Conservation (phyloP, 2,329 filamentous ascomycete species). For the Aspergillus vadensis region DNA sequence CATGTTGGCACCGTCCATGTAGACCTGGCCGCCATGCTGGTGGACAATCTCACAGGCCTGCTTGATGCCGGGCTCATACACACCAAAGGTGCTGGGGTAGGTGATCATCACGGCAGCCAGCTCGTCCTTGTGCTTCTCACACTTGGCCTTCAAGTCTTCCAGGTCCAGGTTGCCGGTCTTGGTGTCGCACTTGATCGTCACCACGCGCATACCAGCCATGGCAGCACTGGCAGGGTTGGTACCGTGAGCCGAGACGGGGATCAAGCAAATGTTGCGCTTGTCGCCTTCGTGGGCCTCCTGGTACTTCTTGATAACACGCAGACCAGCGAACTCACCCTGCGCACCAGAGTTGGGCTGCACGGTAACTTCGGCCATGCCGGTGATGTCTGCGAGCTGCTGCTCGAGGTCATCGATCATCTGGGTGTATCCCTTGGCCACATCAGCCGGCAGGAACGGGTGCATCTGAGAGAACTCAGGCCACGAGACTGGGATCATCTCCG, state of each 20-base stretch:
- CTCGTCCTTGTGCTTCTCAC: constrained; percentile 80
- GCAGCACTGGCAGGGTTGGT: constrained; percentile 94
- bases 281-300: constrained; percentile 66
- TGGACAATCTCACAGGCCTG: constrained; percentile 84
- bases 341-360: constrained; percentile 95
- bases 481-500: constrained; percentile 86
- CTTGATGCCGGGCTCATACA: constrained; percentile 89
- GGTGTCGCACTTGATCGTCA: constrained; percentile 86
- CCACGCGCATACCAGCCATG: constrained; percentile 94
- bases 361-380: constrained; percentile 85
- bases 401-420: constrained; percentile 73
- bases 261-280: constrained; percentile 85
- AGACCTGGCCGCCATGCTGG: constrained; percentile 85
- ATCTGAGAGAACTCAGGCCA: constrained; percentile 74
- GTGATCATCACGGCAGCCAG: constrained; percentile 95
- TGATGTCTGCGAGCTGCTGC: constrained; percentile 75
- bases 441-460: constrained; percentile 74
- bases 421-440: constrained; percentile 68
- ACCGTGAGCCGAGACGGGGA: constrained; percentile 91
- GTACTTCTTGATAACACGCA: constrained; percentile 84
- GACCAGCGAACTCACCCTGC: constrained; percentile 90
- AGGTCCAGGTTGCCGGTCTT: constrained; percentile 89
- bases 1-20: constrained; percentile 99
- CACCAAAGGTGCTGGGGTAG: constrained; percentile 91
- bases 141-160: constrained; percentile 81